Percentiles rank a stretch among this genome's conserved stretches.
Conservation (phyloP, 331 rosid species). For the Saraca asoca region DNA sequence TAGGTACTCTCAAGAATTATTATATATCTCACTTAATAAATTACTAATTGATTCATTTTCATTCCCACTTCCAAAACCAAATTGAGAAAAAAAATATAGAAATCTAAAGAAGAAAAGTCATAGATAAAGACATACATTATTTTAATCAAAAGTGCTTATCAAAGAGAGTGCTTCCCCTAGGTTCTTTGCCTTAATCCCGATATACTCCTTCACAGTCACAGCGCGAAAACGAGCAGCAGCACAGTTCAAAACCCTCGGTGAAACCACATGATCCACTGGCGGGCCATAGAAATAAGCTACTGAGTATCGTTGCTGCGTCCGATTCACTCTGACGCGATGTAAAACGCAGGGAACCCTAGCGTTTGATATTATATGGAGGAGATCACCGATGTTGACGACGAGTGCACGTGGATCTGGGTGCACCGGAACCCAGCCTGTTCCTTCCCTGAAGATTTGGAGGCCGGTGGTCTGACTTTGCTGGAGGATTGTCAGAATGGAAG, state of each 20-base stretch:
- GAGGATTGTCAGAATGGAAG: slow-evolving; percentile 64
- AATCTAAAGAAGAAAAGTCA: too few species aligned
- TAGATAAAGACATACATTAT: too few species aligned
- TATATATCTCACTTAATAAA: too few species aligned
- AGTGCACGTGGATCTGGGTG: slow-evolving; percentile 46
- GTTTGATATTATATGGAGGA: slow-evolving; percentile 66
- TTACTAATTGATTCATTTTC: too few species aligned
- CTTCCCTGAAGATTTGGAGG: slow-evolving; percentile 63
- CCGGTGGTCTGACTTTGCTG: slow-evolving; percentile 61
- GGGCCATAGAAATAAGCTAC: slow-evolving; percentile 70
- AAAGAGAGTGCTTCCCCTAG: slow-evolving; percentile 48
- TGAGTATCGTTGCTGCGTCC: slow-evolving; percentile 42
- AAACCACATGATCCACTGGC: slow-evolving; percentile 41
- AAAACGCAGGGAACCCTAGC: slow-evolving; percentile 46
- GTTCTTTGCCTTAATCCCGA: slow-evolving; percentile 51
- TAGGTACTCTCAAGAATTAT: too few species aligned
- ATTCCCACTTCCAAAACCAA: too few species aligned
- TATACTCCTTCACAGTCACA: slow-evolving; percentile 54
- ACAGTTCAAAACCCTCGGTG: slow-evolving; percentile 33
- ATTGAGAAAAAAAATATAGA: too few species aligned
- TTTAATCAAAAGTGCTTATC: slow-evolving; percentile 33
- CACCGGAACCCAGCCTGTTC: slow-evolving; percentile 60
- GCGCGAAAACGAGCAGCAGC: slow-evolving; percentile 45
- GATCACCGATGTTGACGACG: slow-evolving; percentile 64
- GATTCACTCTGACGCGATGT: slow-evolving; percentile 64